Evolutionary conservation across 768 basidiomycete species (phyloP).

Genomic region (Tricholoma sp.): DNA sequence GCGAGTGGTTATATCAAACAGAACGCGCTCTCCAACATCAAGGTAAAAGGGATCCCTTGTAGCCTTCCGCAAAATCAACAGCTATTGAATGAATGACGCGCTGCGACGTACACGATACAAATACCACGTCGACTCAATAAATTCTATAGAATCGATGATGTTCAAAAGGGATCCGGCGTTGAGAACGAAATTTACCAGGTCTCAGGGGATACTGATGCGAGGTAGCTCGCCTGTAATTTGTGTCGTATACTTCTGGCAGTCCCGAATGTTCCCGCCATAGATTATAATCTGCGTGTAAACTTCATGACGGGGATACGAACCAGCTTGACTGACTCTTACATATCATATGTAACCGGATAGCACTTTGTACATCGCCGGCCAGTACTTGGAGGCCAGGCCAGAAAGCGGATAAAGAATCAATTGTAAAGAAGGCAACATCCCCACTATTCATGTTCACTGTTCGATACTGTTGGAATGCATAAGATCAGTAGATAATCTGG

Average conservation of each 20-base stretch:
- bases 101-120: conserved; percentile 68
- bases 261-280: conserved; percentile 85
- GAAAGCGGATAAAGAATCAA: conserved; percentile 96
- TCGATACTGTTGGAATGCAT: conserved; percentile 56
- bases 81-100: not conserved
- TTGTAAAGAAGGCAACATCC: conserved; percentile 64
- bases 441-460: conserved; percentile 78
- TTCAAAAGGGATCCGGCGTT: not conserved
- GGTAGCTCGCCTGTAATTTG: conserved; percentile 63
- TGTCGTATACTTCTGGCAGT: conserved; percentile 90
- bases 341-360: conserved; percentile 86
- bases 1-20: conserved; percentile 68
- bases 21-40: conserved; percentile 79
- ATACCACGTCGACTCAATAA: conserved; percentile 96
- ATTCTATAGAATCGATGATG: conserved; percentile 47
- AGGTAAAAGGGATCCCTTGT: conserved; percentile 92
- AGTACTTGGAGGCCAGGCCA: conserved; percentile 95
- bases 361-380: conserved; percentile 80
- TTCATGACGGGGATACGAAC: not conserved
- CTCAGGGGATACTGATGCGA: conserved; percentile 77
- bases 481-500: not conserved
- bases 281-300: conserved; percentile 67
- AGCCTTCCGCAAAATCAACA: conserved; percentile 48
- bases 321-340: conserved; percentile 44
- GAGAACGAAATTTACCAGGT: conserved; percentile 44